Conservation (phyloP, 2,329 filamentous ascomycete genomes). For the Ophiostoma triangulosporum region DNA sequence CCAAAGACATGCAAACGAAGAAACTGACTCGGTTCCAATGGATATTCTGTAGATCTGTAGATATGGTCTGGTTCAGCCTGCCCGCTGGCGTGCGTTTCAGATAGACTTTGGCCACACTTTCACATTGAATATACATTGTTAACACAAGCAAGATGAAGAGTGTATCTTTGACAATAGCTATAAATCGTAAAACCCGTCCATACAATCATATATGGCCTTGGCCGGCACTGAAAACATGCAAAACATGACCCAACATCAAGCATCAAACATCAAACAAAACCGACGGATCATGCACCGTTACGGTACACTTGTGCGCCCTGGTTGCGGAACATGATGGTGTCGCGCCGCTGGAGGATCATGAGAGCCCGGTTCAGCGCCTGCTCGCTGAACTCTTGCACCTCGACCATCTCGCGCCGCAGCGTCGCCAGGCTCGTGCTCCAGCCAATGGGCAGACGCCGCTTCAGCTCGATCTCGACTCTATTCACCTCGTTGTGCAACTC, state of each 20-base stretch:
- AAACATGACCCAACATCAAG: neutral
- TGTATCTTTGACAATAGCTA: neutral
- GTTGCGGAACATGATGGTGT: conserved; percentile 71
- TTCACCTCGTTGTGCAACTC: conserved; percentile 83
- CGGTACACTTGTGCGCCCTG: conserved; percentile 64
- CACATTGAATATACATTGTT: too few relatives aligned
- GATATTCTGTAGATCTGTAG: neutral
- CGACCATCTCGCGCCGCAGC: conserved; percentile 78
- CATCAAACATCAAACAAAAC: neutral
- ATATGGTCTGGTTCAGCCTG: too few relatives aligned
- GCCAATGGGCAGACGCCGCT: conserved; percentile 77
- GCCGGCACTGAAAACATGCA: neutral
- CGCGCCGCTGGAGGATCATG: conserved; percentile 72
- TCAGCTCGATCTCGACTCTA: conserved; percentile 79
- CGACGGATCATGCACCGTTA: conserved; percentile 42
- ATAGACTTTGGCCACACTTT: too few relatives aligned
- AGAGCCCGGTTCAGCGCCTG: conserved; percentile 72
- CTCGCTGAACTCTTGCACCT: conserved; percentile 81
- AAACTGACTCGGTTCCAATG: neutral
- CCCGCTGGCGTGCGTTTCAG: too few relatives aligned
- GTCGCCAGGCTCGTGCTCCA: conserved; percentile 89
- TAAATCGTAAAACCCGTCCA: neutral
- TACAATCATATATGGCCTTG: neutral
- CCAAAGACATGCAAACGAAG: too few relatives aligned
- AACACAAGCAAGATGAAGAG: too few relatives aligned